phyloP scores from a whole-genome alignment of 2,329 filamentous ascomycete species.

The Fonsecaea nubica region DNA sequence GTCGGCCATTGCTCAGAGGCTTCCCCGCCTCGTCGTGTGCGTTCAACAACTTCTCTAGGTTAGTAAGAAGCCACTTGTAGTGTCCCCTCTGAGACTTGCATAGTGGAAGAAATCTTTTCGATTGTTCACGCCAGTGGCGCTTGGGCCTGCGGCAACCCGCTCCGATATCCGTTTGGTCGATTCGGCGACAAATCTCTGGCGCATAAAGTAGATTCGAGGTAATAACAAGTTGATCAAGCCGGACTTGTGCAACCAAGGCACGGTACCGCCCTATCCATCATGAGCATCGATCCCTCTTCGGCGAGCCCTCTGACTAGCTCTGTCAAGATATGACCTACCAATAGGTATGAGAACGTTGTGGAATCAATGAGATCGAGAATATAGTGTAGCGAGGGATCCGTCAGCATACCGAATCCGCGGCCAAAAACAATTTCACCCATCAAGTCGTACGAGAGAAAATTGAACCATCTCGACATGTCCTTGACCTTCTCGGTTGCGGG shows the following conservation, averaged over 20 bases:
- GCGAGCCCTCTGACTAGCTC: no score
- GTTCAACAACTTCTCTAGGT: slow-evolving; percentile 6
- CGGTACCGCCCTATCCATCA: not conserved
- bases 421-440: slow-evolving; percentile 22
- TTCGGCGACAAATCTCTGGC: slow-evolving; percentile 10
- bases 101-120: slow-evolving; percentile 11
- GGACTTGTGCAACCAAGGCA: slow-evolving; percentile 10
- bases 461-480: slow-evolving; percentile 45
- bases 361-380: slow-evolving; percentile 12
- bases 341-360: slow-evolving; percentile 10
- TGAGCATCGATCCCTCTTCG: no score
- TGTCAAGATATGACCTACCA: no score
- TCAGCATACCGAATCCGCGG: slow-evolving; percentile 16
- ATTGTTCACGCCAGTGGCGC: not conserved
- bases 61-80: not conserved
- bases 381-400: slow-evolving; percentile 8
- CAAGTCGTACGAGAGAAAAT: slow-evolving; percentile 36
- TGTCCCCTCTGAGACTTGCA: not conserved
- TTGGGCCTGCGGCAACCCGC: slow-evolving; percentile 3
- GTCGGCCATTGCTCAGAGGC: slow-evolving; percentile 6
- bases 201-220: slow-evolving; percentile 11
- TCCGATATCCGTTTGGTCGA: not conserved
- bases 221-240: slow-evolving; percentile 5
- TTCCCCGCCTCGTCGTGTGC: slow-evolving; percentile 12
- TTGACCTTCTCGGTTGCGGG: slow-evolving; percentile 6